phyloP scores from a whole-genome alignment of 441 rosid species.

The Biscutella laevigata region DNA sequence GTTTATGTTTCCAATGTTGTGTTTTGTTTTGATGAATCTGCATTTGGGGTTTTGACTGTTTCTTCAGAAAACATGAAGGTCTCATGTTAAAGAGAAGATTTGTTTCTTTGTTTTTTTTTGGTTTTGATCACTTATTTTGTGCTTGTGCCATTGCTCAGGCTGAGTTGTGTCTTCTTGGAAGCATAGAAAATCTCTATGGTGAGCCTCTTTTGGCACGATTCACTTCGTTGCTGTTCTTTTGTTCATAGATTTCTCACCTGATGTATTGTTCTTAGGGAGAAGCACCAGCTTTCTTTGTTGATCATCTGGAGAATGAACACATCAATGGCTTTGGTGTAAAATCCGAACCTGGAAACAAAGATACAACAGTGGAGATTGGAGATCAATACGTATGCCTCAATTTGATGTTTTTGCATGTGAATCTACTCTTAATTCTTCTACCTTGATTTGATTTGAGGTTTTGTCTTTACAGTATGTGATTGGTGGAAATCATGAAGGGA shows the following conservation, averaged over 20 bases:
- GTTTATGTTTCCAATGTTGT: slow-evolving; percentile 13
- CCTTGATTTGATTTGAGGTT: slow-evolving; percentile 14
- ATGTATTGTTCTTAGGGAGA: slow-evolving; percentile 48
- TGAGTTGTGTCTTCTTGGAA: slow-evolving; percentile 45
- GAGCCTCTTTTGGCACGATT: too few relatives aligned
- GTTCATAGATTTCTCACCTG: slow-evolving; percentile 17
- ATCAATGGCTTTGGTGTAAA: slow-evolving; percentile 40
- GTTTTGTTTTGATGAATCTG: slow-evolving; percentile 14
- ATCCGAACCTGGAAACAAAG: slow-evolving; percentile 30
- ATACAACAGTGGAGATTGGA: slow-evolving; percentile 30
- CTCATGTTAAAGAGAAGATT: slow-evolving; percentile 16
- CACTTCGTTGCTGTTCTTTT: slow-evolving; percentile 13
- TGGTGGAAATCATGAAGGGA: slow-evolving; percentile 42
- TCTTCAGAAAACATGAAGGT: slow-evolving; percentile 2
- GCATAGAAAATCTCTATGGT: slow-evolving; percentile 66
- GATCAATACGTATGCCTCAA: slow-evolving; percentile 48
- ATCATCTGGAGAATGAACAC: slow-evolving; percentile 36
- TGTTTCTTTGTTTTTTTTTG: slow-evolving; percentile 24
- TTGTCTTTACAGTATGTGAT: slow-evolving; percentile 52
- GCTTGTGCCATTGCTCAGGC: slow-evolving; percentile 48
- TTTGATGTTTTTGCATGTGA: slow-evolving; percentile 1
- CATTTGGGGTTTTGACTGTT: slow-evolving; percentile 8
- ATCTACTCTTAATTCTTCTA: neutral
- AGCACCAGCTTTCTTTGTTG: slow-evolving; percentile 55
- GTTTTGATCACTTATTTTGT: slow-evolving; percentile 30